Conservation (phyloP, 2,329 filamentous ascomycete genomes). For the Pseudocercospora cruenta region DNA sequence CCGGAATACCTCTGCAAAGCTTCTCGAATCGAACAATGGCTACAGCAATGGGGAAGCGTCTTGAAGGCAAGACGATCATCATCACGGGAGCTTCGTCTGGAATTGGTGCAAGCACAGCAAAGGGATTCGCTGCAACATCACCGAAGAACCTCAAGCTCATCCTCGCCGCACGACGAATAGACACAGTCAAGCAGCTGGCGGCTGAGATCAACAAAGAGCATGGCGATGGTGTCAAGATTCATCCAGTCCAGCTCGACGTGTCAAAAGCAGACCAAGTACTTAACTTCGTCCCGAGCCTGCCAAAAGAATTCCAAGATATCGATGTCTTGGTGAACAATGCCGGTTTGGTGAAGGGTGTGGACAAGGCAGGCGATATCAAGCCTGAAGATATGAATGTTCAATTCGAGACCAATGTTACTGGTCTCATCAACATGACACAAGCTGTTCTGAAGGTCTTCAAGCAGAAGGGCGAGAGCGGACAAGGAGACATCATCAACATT, state of each 20-base stretch:
- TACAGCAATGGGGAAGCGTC: conserved; percentile 76
- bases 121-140: conserved; percentile 88
- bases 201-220: conserved; percentile 76
- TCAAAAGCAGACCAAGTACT: conserved; percentile 76
- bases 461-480: conserved; percentile 64
- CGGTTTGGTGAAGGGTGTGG: conserved; percentile 86
- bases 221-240: conserved; percentile 77
- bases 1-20: not conserved
- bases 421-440: conserved; percentile 96
- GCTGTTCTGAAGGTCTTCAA: conserved; percentile 83
- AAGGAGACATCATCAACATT: conserved; percentile 94
- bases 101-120: conserved; percentile 80
- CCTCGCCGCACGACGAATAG: conserved; percentile 83
- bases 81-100: conserved; percentile 92
- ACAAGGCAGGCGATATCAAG: conserved; percentile 79
- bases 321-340: conserved; percentile 95
- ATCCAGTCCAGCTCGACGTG: conserved; percentile 84
- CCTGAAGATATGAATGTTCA: conserved; percentile 82
- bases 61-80: conserved; percentile 88
- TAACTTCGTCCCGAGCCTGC: conserved; percentile 72
- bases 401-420: conserved; percentile 92
- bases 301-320: conserved; percentile 80
- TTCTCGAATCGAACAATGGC: conserved; percentile 56
- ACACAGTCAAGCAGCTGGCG: conserved; percentile 75
- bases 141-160: conserved; percentile 80